Conservation (phyloP, 2,329 filamentous ascomycete genomes). For the Xylariaceae sp. region DNA sequence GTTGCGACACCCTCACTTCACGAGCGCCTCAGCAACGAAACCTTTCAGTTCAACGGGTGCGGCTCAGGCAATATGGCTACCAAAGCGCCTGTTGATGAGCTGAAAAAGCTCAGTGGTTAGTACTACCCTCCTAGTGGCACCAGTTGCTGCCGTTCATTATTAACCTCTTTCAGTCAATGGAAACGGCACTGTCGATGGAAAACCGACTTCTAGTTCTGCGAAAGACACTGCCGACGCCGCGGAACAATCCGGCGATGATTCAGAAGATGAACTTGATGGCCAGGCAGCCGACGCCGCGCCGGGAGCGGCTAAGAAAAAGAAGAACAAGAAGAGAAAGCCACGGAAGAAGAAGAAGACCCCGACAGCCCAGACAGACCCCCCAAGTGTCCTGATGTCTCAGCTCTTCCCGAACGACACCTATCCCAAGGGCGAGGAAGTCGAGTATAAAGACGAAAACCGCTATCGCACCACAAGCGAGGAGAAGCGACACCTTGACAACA, state of each 20-base stretch:
- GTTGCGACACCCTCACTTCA: no score
- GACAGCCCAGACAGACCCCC: constrained; percentile 69
- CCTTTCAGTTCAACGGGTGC: no score
- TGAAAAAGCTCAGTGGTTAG: constrained; percentile 33
- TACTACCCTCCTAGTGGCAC: no score
- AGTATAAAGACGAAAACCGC: constrained; percentile 69
- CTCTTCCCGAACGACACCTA: constrained; percentile 68
- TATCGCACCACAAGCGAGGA: constrained; percentile 78
- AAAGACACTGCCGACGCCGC: constrained; percentile 27
- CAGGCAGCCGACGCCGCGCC: constrained; percentile 28
- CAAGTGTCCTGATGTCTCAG: constrained; percentile 63
- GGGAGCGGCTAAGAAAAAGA: constrained; percentile 53
- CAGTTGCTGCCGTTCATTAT: no score
- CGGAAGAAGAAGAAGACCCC: constrained; percentile 61
- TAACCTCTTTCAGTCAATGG: constrained; percentile 29
- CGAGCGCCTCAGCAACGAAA: no score
- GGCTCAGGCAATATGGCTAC: constrained; percentile 35
- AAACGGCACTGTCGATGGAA: constrained; percentile 29
- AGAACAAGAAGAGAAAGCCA: constrained; percentile 75
- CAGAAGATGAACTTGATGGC: constrained; percentile 46
- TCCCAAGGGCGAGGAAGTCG: constrained; percentile 69
- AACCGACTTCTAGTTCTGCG: constrained; percentile 25
- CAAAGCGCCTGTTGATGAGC: constrained; percentile 31
- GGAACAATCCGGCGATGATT: constrained; percentile 40
- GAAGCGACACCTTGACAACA: constrained; percentile 73